phyloP scores from a whole-genome alignment of 768 basidiomycete species.

The Pleurotus eryngii region DNA sequence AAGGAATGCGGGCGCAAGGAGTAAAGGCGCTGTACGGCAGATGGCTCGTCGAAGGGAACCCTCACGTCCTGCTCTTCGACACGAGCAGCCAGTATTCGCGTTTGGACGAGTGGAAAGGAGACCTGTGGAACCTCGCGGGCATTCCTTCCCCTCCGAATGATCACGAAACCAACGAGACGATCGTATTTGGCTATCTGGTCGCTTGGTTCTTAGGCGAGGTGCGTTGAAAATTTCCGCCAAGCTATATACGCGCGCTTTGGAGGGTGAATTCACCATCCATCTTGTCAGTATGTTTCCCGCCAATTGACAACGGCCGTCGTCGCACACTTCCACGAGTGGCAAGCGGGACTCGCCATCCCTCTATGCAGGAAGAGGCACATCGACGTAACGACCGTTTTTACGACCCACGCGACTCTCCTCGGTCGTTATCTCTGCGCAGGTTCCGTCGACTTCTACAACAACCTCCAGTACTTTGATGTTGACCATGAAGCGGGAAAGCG shows the following conservation, averaged over 20 bases:
- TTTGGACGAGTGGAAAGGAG: constrained; percentile 98
- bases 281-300: constrained; percentile 67
- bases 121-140: constrained; percentile 97
- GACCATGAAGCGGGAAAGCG: constrained; percentile 99
- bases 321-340: constrained; percentile 99
- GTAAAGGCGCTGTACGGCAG: constrained; percentile 94
- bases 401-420: constrained; percentile 96
- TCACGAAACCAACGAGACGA: constrained; percentile 97
- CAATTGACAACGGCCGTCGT: constrained; percentile 85
- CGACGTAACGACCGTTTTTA: constrained; percentile 98
- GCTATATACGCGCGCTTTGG: not conserved
- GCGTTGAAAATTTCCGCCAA: constrained; percentile 21
- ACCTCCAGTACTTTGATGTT: constrained; percentile 98
- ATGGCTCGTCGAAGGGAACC: constrained; percentile 98
- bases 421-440: constrained; percentile 99
- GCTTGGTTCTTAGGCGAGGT: constrained; percentile 99
- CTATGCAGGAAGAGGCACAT: constrained; percentile 95
- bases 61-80: constrained; percentile 93
- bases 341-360: constrained; percentile 93
- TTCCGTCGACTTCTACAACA: constrained; percentile 99
- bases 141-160: constrained; percentile 97
- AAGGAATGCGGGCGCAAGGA: constrained; percentile 84
- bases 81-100: constrained; percentile 83
- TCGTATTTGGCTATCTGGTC: constrained; percentile 95
- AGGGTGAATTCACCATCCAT: constrained; percentile 1